Percentiles rank a stretch among this genome's conserved stretches.
Conservation (phyloP, 2,329 filamentous ascomycete species). For the Beauveria bassiana region DNA sequence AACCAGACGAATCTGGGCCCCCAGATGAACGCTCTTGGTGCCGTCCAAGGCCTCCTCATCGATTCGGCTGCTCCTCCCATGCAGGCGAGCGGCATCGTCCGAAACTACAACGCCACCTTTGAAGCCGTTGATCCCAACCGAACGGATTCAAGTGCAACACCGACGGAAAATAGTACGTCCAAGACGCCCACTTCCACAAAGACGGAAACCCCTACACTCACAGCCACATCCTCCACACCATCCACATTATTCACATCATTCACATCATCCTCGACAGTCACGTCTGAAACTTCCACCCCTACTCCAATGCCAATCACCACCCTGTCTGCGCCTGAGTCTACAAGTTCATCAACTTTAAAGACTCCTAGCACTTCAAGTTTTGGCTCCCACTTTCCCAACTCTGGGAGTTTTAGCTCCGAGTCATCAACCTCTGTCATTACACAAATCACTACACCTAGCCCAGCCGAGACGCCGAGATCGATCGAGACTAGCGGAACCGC, state of each 20-base stretch:
- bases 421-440: not conserved
- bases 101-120: constrained; percentile 26
- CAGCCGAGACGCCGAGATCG: not conserved
- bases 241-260: not conserved
- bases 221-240: not conserved
- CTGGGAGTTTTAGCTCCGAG: not conserved
- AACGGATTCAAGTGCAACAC: not conserved
- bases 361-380: not conserved
- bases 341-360: not conserved
- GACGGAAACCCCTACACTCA: constrained; percentile 2
- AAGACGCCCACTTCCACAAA: not conserved
- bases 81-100: constrained; percentile 39
- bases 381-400: not conserved
- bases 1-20: constrained; percentile 49
- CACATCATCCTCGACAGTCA: not conserved
- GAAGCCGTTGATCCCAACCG: constrained; percentile 15
- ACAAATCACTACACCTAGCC: not conserved
- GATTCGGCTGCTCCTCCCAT: constrained; percentile 36
- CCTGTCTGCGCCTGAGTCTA: not conserved
- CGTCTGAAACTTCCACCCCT: not conserved
- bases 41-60: constrained; percentile 51
- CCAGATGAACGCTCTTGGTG: constrained; percentile 58
- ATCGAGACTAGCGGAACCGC: constrained; percentile 2
- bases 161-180: constrained; percentile 5
- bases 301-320: not conserved